Evolutionary conservation across 495 filamentous ascomycete genomes (phyloP).

Genomic region (Collariella sp.): DNA sequence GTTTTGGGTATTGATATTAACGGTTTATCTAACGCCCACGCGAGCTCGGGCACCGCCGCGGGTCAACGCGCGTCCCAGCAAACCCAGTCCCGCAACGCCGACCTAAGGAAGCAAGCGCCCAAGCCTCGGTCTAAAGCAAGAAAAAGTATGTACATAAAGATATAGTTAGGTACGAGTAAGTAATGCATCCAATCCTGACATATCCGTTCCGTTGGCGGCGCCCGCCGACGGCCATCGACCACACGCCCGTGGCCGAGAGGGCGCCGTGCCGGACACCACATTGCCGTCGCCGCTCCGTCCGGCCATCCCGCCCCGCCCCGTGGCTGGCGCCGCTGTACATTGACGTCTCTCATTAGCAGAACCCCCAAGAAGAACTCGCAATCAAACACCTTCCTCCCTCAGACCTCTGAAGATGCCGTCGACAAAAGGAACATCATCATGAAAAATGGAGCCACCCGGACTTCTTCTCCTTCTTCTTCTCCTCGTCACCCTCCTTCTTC

Average conservation of each 20-base stretch:
- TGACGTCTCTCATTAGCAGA: constrained; percentile 17
- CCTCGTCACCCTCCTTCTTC: constrained; percentile 5
- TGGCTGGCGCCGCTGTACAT: not conserved
- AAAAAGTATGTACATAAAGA: constrained; percentile 10
- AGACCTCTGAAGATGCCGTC: constrained; percentile 11
- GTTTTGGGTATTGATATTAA: constrained; percentile 13
- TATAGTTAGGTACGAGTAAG: too few relatives aligned
- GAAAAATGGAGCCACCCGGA: constrained; percentile 5
- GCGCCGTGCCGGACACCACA: constrained; percentile 3
- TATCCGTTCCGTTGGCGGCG: not conserved
- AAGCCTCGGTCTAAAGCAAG: constrained; percentile 8
- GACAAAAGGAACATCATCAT: constrained; percentile 11
- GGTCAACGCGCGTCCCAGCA: constrained; percentile 11
- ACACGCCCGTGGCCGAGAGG: not conserved
- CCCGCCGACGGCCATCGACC: not conserved
- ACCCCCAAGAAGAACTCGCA: constrained; percentile 2
- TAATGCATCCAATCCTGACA: constrained; percentile 3
- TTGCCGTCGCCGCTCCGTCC: not conserved
- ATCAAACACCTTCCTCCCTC: constrained; percentile 1
- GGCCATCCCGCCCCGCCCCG: not conserved
- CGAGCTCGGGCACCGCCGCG: not conserved
- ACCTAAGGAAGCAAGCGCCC: constrained; percentile 13
- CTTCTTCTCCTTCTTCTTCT: constrained; percentile 12
- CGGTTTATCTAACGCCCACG: constrained; percentile 10
- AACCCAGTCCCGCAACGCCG: constrained; percentile 4